Evolutionary conservation across 2,329 filamentous ascomycete genomes (phyloP).

Genomic region (Pyrenochaeta sp.): DNA sequence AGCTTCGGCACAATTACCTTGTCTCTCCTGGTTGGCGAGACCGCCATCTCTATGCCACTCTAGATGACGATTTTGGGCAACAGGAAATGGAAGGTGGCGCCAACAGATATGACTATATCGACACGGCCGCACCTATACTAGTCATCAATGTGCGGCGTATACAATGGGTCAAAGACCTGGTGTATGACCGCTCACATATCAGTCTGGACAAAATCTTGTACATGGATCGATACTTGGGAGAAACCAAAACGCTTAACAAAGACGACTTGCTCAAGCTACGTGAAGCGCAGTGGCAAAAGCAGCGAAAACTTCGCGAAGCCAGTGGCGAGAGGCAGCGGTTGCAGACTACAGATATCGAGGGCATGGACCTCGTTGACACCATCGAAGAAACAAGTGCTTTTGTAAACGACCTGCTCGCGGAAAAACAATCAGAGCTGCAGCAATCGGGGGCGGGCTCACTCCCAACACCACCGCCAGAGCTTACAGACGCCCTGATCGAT

Average conservation of each 20-base stretch:
- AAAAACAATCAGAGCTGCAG: slow-evolving; percentile 6
- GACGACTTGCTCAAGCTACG: slow-evolving; percentile 68
- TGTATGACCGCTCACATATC: slow-evolving; percentile 67
- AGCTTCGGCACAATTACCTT: slow-evolving; percentile 70
- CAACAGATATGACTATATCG: slow-evolving; percentile 50
- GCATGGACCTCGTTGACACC: slow-evolving; percentile 35
- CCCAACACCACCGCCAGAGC: slow-evolving; percentile 29
- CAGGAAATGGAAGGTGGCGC: slow-evolving; percentile 66
- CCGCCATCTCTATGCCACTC: slow-evolving; percentile 79
- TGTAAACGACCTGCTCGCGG: slow-evolving; percentile 24
- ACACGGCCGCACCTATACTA: slow-evolving; percentile 80
- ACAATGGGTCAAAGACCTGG: slow-evolving; percentile 67
- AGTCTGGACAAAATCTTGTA: slow-evolving; percentile 83
- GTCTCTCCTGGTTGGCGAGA: slow-evolving; percentile 66
- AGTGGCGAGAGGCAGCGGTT: slow-evolving; percentile 58
- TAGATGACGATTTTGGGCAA: slow-evolving; percentile 85
- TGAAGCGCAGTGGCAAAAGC: slow-evolving; percentile 77
- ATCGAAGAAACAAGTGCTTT: slow-evolving; percentile 43
- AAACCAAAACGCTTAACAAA: slow-evolving; percentile 37
- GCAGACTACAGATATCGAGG: slow-evolving; percentile 42
- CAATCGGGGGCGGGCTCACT: slow-evolving; percentile 10
- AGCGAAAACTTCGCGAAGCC: slow-evolving; percentile 67
- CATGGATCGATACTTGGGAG: slow-evolving; percentile 78
- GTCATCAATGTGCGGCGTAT: slow-evolving; percentile 90
- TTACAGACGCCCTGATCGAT: slow-evolving; percentile 28